phyloP scores from a whole-genome alignment of 139 green algal species.

The Tetratostichococcus sp. region DNA sequence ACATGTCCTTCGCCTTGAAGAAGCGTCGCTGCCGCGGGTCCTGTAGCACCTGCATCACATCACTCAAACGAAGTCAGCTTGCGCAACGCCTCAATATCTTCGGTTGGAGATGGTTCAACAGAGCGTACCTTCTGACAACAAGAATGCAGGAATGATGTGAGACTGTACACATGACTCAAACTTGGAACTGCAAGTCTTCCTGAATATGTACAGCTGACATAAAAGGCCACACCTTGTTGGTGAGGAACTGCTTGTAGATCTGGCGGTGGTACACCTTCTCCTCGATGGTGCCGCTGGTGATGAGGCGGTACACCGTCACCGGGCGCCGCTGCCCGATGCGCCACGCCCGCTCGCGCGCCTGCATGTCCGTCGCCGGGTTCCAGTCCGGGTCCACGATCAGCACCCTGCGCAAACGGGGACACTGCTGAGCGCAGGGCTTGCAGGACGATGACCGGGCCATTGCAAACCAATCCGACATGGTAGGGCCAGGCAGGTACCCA shows the following conservation, averaged over 20 bases:
- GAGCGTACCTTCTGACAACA: too few species aligned
- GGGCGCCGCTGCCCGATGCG: slow-evolving; percentile 85
- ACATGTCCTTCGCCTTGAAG: slow-evolving; percentile 86
- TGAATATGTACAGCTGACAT: too few species aligned
- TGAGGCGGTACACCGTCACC: slow-evolving; percentile 92
- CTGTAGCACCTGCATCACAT: slow-evolving; percentile 58
- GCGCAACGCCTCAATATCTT: background rate
- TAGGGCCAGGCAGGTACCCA: too few species aligned
- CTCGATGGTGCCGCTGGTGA: slow-evolving; percentile 95
- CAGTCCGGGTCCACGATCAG: slow-evolving; percentile 97
- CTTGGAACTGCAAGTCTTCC: too few species aligned
- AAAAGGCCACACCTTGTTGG: slow-evolving; percentile 72
- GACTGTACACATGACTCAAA: too few species aligned
- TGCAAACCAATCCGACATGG: too few species aligned
- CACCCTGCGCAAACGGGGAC: slow-evolving; percentile 60
- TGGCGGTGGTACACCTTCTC: slow-evolving; percentile 97
- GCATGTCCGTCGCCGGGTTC: slow-evolving; percentile 90
- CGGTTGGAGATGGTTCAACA: too few species aligned
- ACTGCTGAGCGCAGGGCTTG: too few species aligned
- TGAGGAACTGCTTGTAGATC: slow-evolving; percentile 91
- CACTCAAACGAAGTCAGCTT: background rate
- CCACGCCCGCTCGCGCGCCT: slow-evolving; percentile 93
- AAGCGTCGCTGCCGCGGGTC: slow-evolving; percentile 91
- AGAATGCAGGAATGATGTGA: too few species aligned
- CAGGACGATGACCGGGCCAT: too few species aligned